Evolutionary conservation across 805 yeast species (phyloP).

Genomic region (Brettanomyces bruxellensis): DNA sequence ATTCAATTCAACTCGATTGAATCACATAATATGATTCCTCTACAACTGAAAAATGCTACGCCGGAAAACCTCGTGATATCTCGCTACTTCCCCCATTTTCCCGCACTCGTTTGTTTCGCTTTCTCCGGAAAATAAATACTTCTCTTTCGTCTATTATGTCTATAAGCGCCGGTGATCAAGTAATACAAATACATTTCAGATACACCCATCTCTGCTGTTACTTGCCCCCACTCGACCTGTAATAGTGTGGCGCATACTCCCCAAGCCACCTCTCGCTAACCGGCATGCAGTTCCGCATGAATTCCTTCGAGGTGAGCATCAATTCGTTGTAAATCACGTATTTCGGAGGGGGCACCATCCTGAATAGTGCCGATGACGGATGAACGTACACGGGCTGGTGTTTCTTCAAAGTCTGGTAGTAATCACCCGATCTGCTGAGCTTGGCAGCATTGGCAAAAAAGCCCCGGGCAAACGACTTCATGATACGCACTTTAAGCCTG

Average conservation of each 20-base stretch:
- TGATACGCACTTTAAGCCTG: slow-evolving; percentile 26
- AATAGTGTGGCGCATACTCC: slow-evolving; percentile 65
- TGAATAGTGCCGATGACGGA: slow-evolving; percentile 71
- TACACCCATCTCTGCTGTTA: too few relatives aligned
- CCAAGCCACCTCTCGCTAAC: slow-evolving; percentile 63
- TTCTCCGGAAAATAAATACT: too few relatives aligned
- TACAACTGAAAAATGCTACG: too few relatives aligned
- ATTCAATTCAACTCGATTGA: too few relatives aligned
- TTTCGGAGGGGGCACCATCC: slow-evolving; percentile 63
- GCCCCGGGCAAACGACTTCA: slow-evolving; percentile 56
- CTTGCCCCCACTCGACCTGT: background rate
- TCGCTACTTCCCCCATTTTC: too few relatives aligned
- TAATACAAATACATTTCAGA: too few relatives aligned
- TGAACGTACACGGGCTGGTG: slow-evolving; percentile 73
- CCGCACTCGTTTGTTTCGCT: too few relatives aligned
- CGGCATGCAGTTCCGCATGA: slow-evolving; percentile 73
- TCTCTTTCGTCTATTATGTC: too few relatives aligned
- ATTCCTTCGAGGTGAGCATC: slow-evolving; percentile 79
- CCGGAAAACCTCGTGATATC: too few relatives aligned
- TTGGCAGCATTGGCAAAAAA: slow-evolving; percentile 60
- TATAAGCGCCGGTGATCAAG: too few relatives aligned
- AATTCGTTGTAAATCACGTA: slow-evolving; percentile 73
- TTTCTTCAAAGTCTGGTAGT: slow-evolving; percentile 56
- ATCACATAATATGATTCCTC: too few relatives aligned
- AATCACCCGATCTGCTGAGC: slow-evolving; percentile 54